Conservation (phyloP, 2,329 filamentous ascomycete genomes). For the Fusarium goolgardi region DNA sequence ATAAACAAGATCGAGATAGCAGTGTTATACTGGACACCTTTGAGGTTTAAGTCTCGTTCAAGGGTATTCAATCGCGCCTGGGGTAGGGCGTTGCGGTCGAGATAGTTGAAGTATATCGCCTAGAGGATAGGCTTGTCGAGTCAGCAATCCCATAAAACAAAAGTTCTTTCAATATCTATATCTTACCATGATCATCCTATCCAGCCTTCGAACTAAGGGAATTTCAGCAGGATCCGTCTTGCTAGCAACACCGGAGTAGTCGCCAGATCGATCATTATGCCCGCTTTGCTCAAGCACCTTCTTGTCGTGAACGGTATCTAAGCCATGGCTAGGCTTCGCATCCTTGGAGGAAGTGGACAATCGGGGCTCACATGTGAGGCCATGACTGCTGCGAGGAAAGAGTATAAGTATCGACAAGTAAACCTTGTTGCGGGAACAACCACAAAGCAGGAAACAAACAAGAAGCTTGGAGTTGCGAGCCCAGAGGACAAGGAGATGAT, state of each 20-base stretch:
- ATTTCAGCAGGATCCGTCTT: constrained; percentile 44
- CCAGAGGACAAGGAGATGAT: no score
- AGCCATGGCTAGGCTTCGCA: not conserved
- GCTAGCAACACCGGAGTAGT: constrained; percentile 42
- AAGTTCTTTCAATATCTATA: not conserved
- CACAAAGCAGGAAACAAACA: no score
- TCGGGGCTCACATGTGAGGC: not conserved
- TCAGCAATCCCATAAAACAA: not conserved
- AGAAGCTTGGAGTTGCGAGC: no score
- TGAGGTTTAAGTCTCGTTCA: constrained; percentile 36
- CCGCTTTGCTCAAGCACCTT: constrained; percentile 5
- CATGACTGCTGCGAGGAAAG: constrained; percentile 4
- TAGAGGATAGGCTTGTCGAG: constrained; percentile 26
- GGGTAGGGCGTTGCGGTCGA: constrained; percentile 47
- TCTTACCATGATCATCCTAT: constrained; percentile 43
- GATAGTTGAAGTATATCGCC: constrained; percentile 49
- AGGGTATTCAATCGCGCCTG: constrained; percentile 39
- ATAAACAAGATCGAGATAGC: constrained; percentile 42
- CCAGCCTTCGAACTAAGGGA: constrained; percentile 42
- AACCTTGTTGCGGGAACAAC: no score
- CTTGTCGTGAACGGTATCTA: constrained; percentile 14
- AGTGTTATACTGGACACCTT: constrained; percentile 39
- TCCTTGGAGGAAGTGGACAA: constrained; percentile 12
- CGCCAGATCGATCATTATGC: not conserved
- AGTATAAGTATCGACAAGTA: no score